These are phyloP conservation scores for Rubroboletus pulcherrimus DNA, from an alignment of 768 basidiomycete genomes.

Conservation along the genomic window DNA sequence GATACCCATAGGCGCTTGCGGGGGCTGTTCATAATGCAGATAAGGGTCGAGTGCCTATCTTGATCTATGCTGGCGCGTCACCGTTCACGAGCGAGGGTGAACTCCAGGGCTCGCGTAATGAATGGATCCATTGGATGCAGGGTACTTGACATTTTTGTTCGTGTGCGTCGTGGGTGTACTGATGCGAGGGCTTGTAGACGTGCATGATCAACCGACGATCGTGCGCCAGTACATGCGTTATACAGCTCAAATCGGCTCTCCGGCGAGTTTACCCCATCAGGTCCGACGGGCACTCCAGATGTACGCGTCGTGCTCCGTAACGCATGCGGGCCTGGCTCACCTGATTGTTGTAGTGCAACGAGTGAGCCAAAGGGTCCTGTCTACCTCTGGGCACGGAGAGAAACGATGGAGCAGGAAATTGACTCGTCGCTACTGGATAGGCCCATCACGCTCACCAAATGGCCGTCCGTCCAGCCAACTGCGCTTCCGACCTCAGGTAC, in stretches of 20 bases:
- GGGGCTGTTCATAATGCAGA: conserved; percentile 74
- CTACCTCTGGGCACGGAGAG: conserved; percentile 71
- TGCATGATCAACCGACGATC: conserved; percentile 68
- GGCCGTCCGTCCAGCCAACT: conserved; percentile 50
- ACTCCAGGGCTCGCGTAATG: conserved; percentile 60
- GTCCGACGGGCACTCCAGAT: conserved; percentile 62
- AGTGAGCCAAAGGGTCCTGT: conserved; percentile 72
- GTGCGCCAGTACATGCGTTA: conserved; percentile 75
- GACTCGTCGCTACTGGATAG: conserved; percentile 35
- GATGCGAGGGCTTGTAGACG: conserved; percentile 38
- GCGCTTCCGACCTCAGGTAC: conserved; percentile 43
- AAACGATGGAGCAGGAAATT: conserved; percentile 64
- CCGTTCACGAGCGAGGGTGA: conserved; percentile 57
- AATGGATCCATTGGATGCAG: conserved; percentile 73
- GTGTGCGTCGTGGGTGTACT: background rate
- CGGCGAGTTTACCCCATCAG: conserved; percentile 46
- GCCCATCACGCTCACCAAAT: conserved; percentile 32
- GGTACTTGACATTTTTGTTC: conserved; percentile 33
- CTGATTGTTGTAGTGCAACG: conserved; percentile 43
- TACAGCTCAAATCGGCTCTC: conserved; percentile 55
- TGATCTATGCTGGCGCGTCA: conserved; percentile 72
- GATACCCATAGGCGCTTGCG: conserved; percentile 47
- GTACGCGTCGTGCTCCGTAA: conserved; percentile 31
- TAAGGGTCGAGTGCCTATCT: conserved; percentile 53
- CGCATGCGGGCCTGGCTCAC: background rate